These are phyloP conservation scores for Rosa lucieae DNA, from an alignment of 306 rosid genomes.

Conservation along the genomic window DNA sequence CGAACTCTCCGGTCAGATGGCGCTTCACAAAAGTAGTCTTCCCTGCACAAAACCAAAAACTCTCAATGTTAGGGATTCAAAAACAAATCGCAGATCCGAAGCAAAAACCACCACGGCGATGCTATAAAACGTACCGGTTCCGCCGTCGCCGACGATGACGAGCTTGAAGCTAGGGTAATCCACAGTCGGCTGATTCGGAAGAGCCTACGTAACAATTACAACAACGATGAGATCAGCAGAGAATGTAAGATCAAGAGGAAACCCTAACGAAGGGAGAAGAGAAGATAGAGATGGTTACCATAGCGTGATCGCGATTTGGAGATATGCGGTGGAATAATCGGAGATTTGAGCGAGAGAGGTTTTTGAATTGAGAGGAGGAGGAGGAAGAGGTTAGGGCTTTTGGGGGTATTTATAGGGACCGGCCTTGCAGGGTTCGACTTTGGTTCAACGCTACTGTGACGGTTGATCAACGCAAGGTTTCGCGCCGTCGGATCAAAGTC, in stretches of 20 bases:
- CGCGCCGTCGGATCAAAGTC: constrained; percentile 16
- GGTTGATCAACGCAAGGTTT: constrained; percentile 14
- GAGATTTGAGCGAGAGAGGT: not conserved
- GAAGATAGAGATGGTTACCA: not conserved
- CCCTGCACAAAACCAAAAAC: constrained; percentile 13
- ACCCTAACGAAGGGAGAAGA: not conserved
- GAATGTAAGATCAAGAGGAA: not conserved
- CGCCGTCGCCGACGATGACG: constrained; percentile 43
- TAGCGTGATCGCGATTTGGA: not conserved
- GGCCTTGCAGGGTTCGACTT: not conserved
- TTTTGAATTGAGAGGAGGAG: not conserved
- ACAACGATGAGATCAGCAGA: not conserved
- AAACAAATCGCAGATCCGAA: not conserved
- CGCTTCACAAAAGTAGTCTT: constrained; percentile 39
- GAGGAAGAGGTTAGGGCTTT: not conserved
- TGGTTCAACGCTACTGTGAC: not conserved
- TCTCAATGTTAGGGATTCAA: not conserved
- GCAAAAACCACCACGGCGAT: not conserved
- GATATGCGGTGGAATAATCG: no score
- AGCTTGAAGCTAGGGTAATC: constrained; percentile 39
- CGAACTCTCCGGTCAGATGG: constrained; percentile 36
- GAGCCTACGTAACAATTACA: not conserved
- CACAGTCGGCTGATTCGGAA: constrained; percentile 28
- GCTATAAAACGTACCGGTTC: constrained; percentile 27
- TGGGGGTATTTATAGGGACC: not conserved